Conservation (phyloP, 805 yeast species). For the Candida yuanshanica region DNA sequence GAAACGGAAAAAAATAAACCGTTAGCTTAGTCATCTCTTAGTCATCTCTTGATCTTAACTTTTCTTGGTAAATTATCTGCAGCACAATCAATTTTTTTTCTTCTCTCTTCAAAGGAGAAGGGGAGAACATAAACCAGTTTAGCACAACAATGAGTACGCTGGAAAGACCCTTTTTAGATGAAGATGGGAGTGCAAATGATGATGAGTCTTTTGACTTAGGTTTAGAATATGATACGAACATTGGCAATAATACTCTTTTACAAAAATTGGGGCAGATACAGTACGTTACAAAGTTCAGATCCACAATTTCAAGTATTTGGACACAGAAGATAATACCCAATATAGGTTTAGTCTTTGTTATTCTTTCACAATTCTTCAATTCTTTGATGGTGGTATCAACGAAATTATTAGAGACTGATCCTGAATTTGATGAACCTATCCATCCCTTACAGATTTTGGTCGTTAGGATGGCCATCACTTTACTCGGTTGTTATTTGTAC, state of each 20-base stretch:
- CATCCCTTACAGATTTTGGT: slow-evolving; percentile 76
- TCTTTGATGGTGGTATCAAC: slow-evolving; percentile 73
- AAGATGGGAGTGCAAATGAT: background rate
- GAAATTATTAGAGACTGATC: slow-evolving; percentile 65
- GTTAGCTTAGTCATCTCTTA: too few relatives aligned
- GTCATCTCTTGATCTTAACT: background rate
- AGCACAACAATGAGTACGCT: background rate
- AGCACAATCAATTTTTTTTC: background rate
- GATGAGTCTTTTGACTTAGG: slow-evolving; percentile 1
- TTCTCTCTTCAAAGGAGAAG: background rate
- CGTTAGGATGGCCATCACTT: slow-evolving; percentile 72
- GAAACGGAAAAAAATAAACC: too few relatives aligned
- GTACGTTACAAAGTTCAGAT: background rate
- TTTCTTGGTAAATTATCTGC: too few relatives aligned
- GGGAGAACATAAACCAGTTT: background rate
- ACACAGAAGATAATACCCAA: slow-evolving; percentile 15
- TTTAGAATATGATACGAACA: background rate
- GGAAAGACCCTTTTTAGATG: slow-evolving; percentile 1
- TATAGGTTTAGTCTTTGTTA: slow-evolving; percentile 50
- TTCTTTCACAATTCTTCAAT: slow-evolving; percentile 66
- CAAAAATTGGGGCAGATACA: background rate
- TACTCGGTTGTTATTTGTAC: slow-evolving; percentile 48
- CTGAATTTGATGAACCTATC: slow-evolving; percentile 51
- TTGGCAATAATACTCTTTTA: background rate
- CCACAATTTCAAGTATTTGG: background rate